phyloP scores from a whole-genome alignment of 192 early-diverging fungal genomes.

The Linnemannia zychae region DNA sequence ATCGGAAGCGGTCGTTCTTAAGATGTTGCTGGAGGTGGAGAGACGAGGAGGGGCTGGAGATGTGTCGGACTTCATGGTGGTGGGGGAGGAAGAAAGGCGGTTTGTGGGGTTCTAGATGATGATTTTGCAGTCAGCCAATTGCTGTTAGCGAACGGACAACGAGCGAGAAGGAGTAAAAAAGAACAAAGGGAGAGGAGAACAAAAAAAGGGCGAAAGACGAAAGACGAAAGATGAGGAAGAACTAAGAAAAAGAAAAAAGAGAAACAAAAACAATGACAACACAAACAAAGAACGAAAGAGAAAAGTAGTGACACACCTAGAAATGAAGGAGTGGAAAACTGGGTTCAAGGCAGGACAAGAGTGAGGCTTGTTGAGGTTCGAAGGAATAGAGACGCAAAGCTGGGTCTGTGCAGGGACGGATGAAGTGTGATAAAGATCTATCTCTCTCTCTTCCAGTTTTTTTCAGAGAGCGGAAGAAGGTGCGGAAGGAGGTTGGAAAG shows the following conservation, averaged over 20 bases:
- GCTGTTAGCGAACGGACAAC: background rate
- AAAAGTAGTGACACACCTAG: background rate
- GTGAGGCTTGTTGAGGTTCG: background rate
- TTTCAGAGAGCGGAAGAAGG: background rate
- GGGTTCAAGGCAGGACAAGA: background rate
- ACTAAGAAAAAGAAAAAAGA: no score
- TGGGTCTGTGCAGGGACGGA: background rate
- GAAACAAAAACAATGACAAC: background rate
- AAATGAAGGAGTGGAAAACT: background rate
- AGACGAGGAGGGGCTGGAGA: conserved; percentile 22
- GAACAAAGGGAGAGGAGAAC: background rate
- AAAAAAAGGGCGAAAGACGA: background rate
- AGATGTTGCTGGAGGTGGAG: conserved; percentile 18
- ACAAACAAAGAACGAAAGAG: background rate
- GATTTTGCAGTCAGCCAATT: background rate
- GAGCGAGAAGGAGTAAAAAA: background rate
- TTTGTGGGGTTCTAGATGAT: conserved; percentile 1
- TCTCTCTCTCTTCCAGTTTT: background rate
- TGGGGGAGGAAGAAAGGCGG: background rate
- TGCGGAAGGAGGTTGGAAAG: conserved; percentile 2
- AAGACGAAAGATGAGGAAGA: no score
- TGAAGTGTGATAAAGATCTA: background rate
- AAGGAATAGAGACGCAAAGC: background rate
- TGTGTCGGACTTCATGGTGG: background rate
- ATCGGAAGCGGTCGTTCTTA: conserved; percentile 26